Percentiles rank a stretch among this genome's conserved stretches.
These are phyloP conservation scores for Malbranchea zuffiana DNA, from an alignment of 2,329 filamentous ascomycete genomes.

Conservation along the genomic window DNA sequence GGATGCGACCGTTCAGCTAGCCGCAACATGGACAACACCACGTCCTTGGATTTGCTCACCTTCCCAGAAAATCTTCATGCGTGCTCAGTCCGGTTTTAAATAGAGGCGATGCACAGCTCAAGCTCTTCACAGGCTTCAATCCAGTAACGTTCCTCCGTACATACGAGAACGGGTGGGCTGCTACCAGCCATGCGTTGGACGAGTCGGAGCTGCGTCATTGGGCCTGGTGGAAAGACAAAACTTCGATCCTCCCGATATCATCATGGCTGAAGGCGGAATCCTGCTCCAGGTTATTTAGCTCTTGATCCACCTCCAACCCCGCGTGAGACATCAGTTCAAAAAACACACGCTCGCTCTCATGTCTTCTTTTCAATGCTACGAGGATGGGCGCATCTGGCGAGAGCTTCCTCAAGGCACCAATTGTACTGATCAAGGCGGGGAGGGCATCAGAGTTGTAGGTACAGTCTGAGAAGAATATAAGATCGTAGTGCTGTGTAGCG, in stretches of 20 bases:
- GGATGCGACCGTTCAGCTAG: too few species aligned
- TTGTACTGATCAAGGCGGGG: conserved; percentile 49
- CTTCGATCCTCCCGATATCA: conserved; percentile 26
- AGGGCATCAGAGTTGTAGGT: conserved; percentile 62
- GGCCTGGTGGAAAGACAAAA: conserved; percentile 24
- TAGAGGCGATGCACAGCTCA: too few species aligned
- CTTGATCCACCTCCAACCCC: conserved; percentile 25
- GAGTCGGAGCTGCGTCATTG: neutral
- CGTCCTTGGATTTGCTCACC: too few species aligned
- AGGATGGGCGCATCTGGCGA: conserved; percentile 44
- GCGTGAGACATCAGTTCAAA: conserved; percentile 48
- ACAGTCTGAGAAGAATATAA: conserved; percentile 59
- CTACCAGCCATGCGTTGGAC: too few species aligned
- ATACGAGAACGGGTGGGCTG: too few species aligned
- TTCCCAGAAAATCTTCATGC: too few species aligned
- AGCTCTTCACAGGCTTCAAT: too few species aligned
- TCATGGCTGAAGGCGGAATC: too few species aligned
- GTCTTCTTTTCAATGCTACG: conserved; percentile 56
- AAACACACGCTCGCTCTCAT: conserved; percentile 55
- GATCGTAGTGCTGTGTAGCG: conserved; percentile 36
- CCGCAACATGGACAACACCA: too few species aligned
- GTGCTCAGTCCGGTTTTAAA: too few species aligned
- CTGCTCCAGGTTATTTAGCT: too few species aligned
- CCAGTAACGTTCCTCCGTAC: too few species aligned
- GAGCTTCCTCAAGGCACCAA: conserved; percentile 38